These are phyloP conservation scores for Hydnomerulius pinastri DNA, from an alignment of 768 basidiomycete genomes.

Conservation along the genomic window DNA sequence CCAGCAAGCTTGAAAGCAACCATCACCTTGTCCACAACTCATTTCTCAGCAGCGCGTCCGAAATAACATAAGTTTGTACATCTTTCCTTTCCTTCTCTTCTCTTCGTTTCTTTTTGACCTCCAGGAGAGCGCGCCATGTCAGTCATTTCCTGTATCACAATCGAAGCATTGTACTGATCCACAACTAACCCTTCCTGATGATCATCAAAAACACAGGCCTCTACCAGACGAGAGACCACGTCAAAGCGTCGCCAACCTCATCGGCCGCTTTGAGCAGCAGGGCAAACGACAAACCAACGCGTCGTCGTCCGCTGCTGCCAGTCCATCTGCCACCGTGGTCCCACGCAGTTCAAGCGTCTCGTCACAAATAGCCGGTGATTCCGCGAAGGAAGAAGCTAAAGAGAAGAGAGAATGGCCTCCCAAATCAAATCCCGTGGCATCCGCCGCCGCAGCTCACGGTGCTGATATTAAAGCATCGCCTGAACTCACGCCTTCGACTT, in stretches of 20 bases:
- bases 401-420: slow-evolving; percentile 83
- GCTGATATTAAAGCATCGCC: slow-evolving; percentile 34
- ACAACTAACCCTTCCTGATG: slow-evolving; percentile 11
- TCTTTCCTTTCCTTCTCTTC: slow-evolving; percentile 11
- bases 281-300: slow-evolving; percentile 67
- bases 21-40: slow-evolving; percentile 24
- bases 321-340: slow-evolving; percentile 37
- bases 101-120: slow-evolving; percentile 13
- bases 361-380: slow-evolving; percentile 65
- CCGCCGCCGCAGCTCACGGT: too few species aligned
- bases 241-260: slow-evolving; percentile 86
- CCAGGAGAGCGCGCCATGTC: slow-evolving; percentile 28
- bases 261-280: slow-evolving; percentile 85
- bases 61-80: slow-evolving; percentile 13
- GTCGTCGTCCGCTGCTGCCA: slow-evolving; percentile 35
- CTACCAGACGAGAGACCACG: slow-evolving; percentile 88
- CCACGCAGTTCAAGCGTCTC: slow-evolving; percentile 68
- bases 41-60: slow-evolving; percentile 10
- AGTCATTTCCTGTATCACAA: slow-evolving; percentile 15
- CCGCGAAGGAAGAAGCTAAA: slow-evolving; percentile 64
- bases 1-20: slow-evolving; percentile 21
- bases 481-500: slow-evolving; percentile 38
- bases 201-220: slow-evolving; percentile 53
- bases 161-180: slow-evolving; percentile 5
- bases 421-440: slow-evolving; percentile 39